Conservation (phyloP, 768 basidiomycete species). For the Tulasnella sp. region DNA sequence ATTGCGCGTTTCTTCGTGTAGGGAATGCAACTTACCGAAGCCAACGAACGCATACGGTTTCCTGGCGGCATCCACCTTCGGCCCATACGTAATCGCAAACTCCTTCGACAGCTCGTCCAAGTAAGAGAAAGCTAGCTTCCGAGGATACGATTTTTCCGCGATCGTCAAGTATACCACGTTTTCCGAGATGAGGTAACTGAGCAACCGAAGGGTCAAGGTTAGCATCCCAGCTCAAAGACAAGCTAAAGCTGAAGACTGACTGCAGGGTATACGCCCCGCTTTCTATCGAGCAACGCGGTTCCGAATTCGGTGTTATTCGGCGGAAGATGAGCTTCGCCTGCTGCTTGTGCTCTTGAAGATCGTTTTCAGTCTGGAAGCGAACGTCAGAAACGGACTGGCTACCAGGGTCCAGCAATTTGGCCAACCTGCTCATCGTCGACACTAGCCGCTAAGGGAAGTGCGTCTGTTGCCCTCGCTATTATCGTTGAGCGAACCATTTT, state of each 20-base stretch:
- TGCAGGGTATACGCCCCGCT: conserved; percentile 92
- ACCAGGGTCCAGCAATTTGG: conserved; percentile 1
- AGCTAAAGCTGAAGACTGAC: conserved; percentile 38
- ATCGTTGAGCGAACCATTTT: conserved; percentile 80
- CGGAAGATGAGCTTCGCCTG: conserved; percentile 96
- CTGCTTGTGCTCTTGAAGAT: conserved; percentile 94
- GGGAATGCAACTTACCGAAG: conserved; percentile 59
- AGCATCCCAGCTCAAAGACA: background rate
- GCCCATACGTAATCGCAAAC: conserved; percentile 83
- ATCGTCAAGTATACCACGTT: conserved; percentile 94
- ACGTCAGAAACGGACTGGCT: conserved; percentile 2
- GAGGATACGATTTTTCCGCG: conserved; percentile 91
- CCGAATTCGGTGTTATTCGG: conserved; percentile 85
- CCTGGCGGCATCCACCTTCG: conserved; percentile 81
- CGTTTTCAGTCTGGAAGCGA: conserved; percentile 67
- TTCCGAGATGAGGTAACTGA: conserved; percentile 86
- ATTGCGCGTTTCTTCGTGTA: background rate
- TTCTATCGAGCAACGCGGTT: conserved; percentile 94
- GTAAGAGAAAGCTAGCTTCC: conserved; percentile 95
- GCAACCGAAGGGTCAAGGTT: background rate
- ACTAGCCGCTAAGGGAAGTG: conserved; percentile 84
- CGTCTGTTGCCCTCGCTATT: conserved; percentile 74
- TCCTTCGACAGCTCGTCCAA: conserved; percentile 96
- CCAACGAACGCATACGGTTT: conserved; percentile 99
- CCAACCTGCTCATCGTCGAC: conserved; percentile 94